A percentile compares a stretch with the other conserved stretches of the same genome.
phyloP scores from a whole-genome alignment of 371 early-diverging fungal species.

The Polyrhizophydium stewartii region DNA sequence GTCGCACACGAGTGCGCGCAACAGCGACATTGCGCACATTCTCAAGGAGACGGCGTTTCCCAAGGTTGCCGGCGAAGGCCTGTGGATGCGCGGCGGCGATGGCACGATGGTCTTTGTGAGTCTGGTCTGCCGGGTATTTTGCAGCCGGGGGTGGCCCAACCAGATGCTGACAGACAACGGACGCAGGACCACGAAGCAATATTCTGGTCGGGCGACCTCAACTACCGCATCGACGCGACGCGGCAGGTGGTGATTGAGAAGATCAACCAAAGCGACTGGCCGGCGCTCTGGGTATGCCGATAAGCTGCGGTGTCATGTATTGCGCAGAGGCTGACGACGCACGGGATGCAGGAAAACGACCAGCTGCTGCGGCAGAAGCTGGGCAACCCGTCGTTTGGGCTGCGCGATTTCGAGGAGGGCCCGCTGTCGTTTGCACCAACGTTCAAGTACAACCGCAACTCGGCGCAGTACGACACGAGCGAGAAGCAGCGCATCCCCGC shows the following conservation, averaged over 20 bases:
- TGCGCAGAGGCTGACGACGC: not conserved
- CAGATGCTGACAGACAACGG: not conserved
- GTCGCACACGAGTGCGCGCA: slow-evolving; percentile 62
- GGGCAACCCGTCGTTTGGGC: slow-evolving; percentile 48
- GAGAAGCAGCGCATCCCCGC: slow-evolving; percentile 78
- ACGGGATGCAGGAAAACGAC: slow-evolving; percentile 48
- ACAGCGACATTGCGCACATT: slow-evolving; percentile 69
- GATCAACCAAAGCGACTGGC: slow-evolving; percentile 34
- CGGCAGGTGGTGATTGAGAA: slow-evolving; percentile 54
- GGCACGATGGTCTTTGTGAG: slow-evolving; percentile 53
- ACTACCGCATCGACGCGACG: slow-evolving; percentile 71
- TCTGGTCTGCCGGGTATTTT: not conserved
- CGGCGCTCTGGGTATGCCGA: slow-evolving; percentile 20
- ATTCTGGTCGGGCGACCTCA: slow-evolving; percentile 76
- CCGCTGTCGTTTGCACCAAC: slow-evolving; percentile 73
- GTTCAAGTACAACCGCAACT: slow-evolving; percentile 76
- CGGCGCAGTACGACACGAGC: slow-evolving; percentile 67
- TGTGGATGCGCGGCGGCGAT: slow-evolving; percentile 57
- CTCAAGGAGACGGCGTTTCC: slow-evolving; percentile 58
- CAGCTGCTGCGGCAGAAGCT: slow-evolving; percentile 56
- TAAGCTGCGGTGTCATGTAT: not conserved
- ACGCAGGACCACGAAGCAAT: slow-evolving; percentile 70
- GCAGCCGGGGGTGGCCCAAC: not conserved
- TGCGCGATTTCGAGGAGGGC: slow-evolving; percentile 61
- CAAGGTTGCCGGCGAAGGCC: slow-evolving; percentile 7